Base-by-base conservation (phyloP, 805 yeast species). In the Lipomyces lipofer region DNA sequence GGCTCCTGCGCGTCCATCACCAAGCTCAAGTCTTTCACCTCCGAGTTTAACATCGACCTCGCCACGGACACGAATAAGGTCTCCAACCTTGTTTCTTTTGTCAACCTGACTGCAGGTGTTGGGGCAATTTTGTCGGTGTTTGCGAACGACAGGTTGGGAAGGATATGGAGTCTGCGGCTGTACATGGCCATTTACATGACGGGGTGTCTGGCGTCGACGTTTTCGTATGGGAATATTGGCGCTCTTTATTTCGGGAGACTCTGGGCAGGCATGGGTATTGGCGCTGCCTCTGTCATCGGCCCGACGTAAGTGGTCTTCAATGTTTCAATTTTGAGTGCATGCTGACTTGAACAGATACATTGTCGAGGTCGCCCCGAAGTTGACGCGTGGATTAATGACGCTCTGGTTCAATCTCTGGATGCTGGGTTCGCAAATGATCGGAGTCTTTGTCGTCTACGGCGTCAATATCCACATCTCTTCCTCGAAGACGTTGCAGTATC, bases 331-430 rank as follows among this genome's bases (percentile, higher is more conserved):
- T n/a, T n/a, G n/a, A n/a, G n/a, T n/a, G n/a, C n/a, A n/a, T n/a
- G n/a, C n/a, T n/a, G n/a, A n/a, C n/a, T n/a, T n/a, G n/a, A n/a
- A n/a, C 21, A 48, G 52, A 29, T 51, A 51, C 42, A 51, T 51
- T 46, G 55, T 51, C 9, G 55, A 51, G 21, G 35, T 51, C 25
- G 55, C 55, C 4, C 55, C 55, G 10, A 51, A 42, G 21, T 46
- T 40, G 12, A 51, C 55, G 13, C 40, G 55, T 1, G 55, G 55
- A 5, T 29, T 51, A 15, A 36, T 51, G 55, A 51, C 55, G 9
- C 46, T 51, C 4, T 46, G 51, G 30, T 51, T 51, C 24, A 51
- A 51, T 29, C 43, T 51, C 4, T 46, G 55, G 46, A 51, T 51
- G 55, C 51, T 51, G n/a, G 4, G 12, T 12, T 30, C 39, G 2